Percentiles rank a stretch among this genome's conserved stretches.
Evolutionary conservation across 768 basidiomycete species (phyloP).

Genomic region (Chalciporus pseudorubinellus): DNA sequence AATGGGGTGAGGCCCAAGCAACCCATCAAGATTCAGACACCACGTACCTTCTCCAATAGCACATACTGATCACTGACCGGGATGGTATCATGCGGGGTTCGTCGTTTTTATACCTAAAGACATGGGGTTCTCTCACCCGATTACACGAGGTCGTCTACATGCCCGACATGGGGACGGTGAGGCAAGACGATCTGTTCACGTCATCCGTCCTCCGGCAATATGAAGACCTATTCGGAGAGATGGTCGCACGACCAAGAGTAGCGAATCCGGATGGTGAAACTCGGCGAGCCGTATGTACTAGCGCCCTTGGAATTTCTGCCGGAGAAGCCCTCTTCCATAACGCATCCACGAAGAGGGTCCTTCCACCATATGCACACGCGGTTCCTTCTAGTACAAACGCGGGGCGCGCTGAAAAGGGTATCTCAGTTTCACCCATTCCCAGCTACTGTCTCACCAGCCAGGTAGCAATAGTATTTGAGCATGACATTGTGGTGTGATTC

Average conservation of each 20-base stretch:
- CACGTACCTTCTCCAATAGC: constrained; percentile 58
- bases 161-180: constrained; percentile 26
- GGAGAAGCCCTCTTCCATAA: constrained; percentile 31
- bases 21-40: neutral
- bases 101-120: constrained; percentile 30
- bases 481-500: constrained; percentile 21
- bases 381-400: constrained; percentile 10
- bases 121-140: constrained; percentile 23
- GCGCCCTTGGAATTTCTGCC: constrained; percentile 16
- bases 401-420: constrained; percentile 29
- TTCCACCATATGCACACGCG: constrained; percentile 5
- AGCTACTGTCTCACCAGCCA: constrained; percentile 22
- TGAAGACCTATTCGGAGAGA: constrained; percentile 25
- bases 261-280: constrained; percentile 18
- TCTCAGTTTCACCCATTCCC: constrained; percentile 25
- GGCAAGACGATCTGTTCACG: constrained; percentile 23
- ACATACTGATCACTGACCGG: constrained; percentile 40
- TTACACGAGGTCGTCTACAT: constrained; percentile 27
- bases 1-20: constrained; percentile 18
- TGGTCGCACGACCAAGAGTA: constrained; percentile 27
- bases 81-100: neutral
- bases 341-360: constrained; percentile 29
- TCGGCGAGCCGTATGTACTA: constrained; percentile 4
- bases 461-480: constrained; percentile 21
- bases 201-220: constrained; percentile 25